Evolutionary conservation across 2,329 filamentous ascomycete genomes (phyloP).

Genomic region (Parastagonospora nodorum): DNA sequence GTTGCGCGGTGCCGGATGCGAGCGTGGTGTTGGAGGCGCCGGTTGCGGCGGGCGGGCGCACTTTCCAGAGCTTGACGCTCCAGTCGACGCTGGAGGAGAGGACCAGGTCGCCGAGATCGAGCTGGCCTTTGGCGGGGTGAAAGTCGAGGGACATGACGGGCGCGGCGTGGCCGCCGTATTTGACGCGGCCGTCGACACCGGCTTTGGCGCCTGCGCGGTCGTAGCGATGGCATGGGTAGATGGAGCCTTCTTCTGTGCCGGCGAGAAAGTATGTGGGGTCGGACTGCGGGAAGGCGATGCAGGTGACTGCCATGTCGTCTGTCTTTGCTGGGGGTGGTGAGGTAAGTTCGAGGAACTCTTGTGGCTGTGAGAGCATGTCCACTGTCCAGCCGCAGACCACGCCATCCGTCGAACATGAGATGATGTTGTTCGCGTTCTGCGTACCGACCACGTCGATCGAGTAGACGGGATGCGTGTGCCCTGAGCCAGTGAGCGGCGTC

Average conservation of each 20-base stretch:
- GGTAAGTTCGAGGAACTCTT: slow-evolving; percentile 87
- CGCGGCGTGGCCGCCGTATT: slow-evolving; percentile 87
- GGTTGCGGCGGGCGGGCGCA: slow-evolving; percentile 77
- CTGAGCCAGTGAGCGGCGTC: slow-evolving; percentile 90
- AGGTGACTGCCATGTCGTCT: slow-evolving; percentile 93
- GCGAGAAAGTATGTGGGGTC: slow-evolving; percentile 98
- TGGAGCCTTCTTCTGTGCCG: slow-evolving; percentile 93
- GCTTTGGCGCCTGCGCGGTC: slow-evolving; percentile 97
- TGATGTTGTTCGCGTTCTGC: slow-evolving; percentile 98
- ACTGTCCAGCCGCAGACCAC: slow-evolving; percentile 97
- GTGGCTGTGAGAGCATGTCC: slow-evolving; percentile 95
- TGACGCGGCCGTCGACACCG: slow-evolving; percentile 85
- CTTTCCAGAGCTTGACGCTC: slow-evolving; percentile 97
- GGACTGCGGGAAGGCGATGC: slow-evolving; percentile 90
- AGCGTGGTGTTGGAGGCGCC: slow-evolving; percentile 50
- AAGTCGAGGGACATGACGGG: slow-evolving; percentile 97
- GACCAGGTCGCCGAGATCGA: slow-evolving; percentile 92
- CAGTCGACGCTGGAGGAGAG: slow-evolving; percentile 93
- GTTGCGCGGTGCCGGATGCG: slow-evolving; percentile 43
- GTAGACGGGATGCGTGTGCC: slow-evolving; percentile 96
- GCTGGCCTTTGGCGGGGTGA: slow-evolving; percentile 87
- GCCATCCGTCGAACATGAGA: slow-evolving; percentile 94
- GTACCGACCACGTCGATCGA: slow-evolving; percentile 94
- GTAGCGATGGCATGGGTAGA: slow-evolving; percentile 96
- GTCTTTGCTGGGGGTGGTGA: slow-evolving; percentile 80